Evolutionary conservation across 192 early-diverging fungal species (phyloP).

Genomic region (Cladochytrium replicatum): DNA sequence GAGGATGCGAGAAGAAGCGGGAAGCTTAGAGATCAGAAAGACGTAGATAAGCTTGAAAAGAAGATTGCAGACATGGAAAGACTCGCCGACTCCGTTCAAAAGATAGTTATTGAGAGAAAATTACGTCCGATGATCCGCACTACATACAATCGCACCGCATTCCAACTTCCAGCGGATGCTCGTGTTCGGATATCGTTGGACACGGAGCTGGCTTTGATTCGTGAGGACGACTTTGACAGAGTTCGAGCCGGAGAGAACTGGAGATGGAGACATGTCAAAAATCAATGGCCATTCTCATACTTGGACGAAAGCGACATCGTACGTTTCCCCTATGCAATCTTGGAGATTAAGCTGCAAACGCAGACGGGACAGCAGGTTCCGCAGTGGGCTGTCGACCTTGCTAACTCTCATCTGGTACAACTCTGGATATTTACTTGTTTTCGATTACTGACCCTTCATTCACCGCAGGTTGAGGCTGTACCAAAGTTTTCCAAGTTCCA

Average conservation of each 20-base stretch:
- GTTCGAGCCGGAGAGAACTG: constrained; percentile 74
- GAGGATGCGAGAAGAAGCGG: constrained; percentile 34
- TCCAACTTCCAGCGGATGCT: constrained; percentile 94
- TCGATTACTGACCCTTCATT: no score
- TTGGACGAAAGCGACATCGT: constrained; percentile 68
- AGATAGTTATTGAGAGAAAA: constrained; percentile 51
- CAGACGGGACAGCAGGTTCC: constrained; percentile 83
- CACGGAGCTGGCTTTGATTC: constrained; percentile 89
- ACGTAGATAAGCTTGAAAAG: constrained; percentile 48
- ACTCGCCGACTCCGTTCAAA: constrained; percentile 63
- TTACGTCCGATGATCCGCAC: constrained; percentile 71
- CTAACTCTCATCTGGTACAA: constrained; percentile 68
- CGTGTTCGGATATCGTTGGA: constrained; percentile 89
- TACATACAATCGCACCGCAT: constrained; percentile 95
- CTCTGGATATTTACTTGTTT: neutral
- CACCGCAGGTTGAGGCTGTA: constrained; percentile 62
- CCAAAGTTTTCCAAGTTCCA: constrained; percentile 98
- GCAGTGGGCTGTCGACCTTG: constrained; percentile 85
- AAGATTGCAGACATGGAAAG: constrained; percentile 61
- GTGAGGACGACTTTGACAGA: constrained; percentile 76
- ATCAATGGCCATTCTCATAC: constrained; percentile 69
- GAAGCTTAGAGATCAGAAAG: neutral
- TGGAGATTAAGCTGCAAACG: constrained; percentile 97
- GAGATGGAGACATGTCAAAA: constrained; percentile 78
- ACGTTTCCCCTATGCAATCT: constrained; percentile 89